Percentiles rank a stretch among this genome's conserved stretches.
phyloP scores from a whole-genome alignment of 2,329 filamentous ascomycete species.

The Leptographium procerum region DNA sequence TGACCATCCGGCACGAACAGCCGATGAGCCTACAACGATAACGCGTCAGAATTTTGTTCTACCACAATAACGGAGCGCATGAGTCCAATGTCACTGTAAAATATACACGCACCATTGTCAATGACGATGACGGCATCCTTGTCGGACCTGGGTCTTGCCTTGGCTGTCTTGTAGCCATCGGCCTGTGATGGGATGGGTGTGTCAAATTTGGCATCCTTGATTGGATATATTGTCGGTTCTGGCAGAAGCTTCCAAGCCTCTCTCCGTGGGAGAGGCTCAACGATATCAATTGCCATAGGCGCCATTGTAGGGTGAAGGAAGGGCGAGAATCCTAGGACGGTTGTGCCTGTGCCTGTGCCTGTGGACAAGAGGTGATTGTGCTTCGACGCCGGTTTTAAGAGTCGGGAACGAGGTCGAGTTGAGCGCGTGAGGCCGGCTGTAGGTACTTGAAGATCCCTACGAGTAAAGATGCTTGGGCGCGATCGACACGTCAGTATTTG shows the following conservation, averaged over 20 bases:
- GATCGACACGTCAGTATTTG: neutral
- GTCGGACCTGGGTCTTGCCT: conserved; percentile 35
- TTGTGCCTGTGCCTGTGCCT: too few relatives aligned
- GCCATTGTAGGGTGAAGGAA: conserved; percentile 27
- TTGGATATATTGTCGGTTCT: conserved; percentile 45
- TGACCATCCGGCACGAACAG: conserved; percentile 89
- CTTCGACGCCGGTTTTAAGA: too few relatives aligned
- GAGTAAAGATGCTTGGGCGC: neutral
- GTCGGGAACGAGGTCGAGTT: too few relatives aligned
- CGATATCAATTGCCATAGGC: conserved; percentile 41
- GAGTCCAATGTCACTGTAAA: too few relatives aligned
- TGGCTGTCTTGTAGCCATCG: conserved; percentile 62
- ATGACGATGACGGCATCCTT: conserved; percentile 77
- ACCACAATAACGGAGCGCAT: conserved; percentile 13
- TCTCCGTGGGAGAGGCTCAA: conserved; percentile 27
- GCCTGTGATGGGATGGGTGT: conserved; percentile 39
- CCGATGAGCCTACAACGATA: conserved; percentile 59
- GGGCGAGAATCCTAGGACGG: too few relatives aligned
- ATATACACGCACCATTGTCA: conserved; percentile 83
- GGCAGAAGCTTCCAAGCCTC: conserved; percentile 34
- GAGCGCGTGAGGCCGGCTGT: too few relatives aligned
- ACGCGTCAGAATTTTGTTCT: neutral
- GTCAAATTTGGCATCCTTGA: conserved; percentile 51
- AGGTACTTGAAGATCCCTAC: neutral
- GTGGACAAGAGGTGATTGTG: neutral